Evolutionary conservation across 768 basidiomycete species (phyloP), one percentile per base, ranked within the genome.

Genomic region (Terana coerulea): DNA sequence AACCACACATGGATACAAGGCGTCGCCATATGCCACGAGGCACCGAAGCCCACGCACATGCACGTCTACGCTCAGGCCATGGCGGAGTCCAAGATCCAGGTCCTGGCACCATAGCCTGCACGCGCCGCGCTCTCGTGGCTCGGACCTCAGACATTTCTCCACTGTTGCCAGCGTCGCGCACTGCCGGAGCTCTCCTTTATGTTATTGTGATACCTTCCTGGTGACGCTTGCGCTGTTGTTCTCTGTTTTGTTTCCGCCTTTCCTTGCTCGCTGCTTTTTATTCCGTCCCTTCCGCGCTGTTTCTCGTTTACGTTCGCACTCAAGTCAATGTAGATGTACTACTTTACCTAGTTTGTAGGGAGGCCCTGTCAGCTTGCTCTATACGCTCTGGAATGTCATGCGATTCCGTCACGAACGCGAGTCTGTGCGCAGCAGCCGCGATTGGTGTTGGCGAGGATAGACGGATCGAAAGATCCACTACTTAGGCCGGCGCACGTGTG

Each of bases 11-110:
- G 94, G 94, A 71, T 95, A 47, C 70, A 79, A 69, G 66, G 75
- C 26, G 88, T 97, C 57, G 88, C 94, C 71, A 81, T 95, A 12
- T 97, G 93, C 67, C 79, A 86, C 68, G 73, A 77, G 47, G 79
- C 77, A 36, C 61, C 72, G 52, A 73, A 77, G 54, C 83, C 90
- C 53, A 75, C 72, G 29, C 90, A 92, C 69, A 76, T 88, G 39
- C 90, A 92, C 68, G 59, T 59, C 29, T 61, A 63, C 31, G 64
- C 64, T 19, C 72, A 77, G 68, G 84, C 84, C 36, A 73, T 77
- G 65, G 77, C 82, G 55, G 75, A 84, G 69, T 76, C 77, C 30
- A 70, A 71, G 64, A 72, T 75, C 30, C 77, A 83, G 61, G 49
- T 72, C 26, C 37, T 61, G 19, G 47, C 26, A 26, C 47, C 55